Evolutionary conservation across 75 land plant genomes (phyloP).

Genomic region (Gnetum montanum): DNA sequence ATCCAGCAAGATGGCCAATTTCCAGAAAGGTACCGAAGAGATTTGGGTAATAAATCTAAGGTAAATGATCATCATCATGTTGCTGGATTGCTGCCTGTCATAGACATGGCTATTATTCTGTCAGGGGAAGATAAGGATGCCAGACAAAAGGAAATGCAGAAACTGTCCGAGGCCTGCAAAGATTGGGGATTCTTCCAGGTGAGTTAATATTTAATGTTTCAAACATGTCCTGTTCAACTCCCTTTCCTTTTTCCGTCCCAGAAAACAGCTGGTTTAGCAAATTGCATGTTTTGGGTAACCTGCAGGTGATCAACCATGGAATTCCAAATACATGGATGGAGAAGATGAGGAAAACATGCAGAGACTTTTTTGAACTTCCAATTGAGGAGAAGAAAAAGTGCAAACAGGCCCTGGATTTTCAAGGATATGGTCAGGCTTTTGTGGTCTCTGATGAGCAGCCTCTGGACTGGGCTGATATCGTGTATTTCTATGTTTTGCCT

Average conservation of each 20-base stretch:
- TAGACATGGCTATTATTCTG: neutral
- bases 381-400: constrained; percentile 7
- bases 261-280: neutral
- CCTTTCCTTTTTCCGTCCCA: neutral
- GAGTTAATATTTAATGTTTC: neutral
- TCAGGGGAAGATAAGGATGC: neutral
- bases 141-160: neutral
- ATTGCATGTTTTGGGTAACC: neutral
- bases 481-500: constrained; percentile 19
- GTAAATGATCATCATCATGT: no score
- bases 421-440: constrained; percentile 64
- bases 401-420: no score
- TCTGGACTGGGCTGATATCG: constrained; percentile 57
- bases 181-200: constrained; percentile 8
- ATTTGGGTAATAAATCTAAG: no score
- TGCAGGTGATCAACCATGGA: constrained; percentile 12
- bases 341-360: neutral
- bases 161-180: neutral
- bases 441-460: constrained; percentile 48
- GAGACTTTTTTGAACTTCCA: constrained; percentile 8
- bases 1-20: no score
- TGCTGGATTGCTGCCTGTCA: no score
- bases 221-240: neutral
- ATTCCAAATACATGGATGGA: constrained; percentile 2
- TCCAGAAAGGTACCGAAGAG: no score